A percentile compares a stretch with the other conserved stretches of the same genome.
Conservation (phyloP, 805 yeast genomes). For the Wickerhamiella cacticola region DNA sequence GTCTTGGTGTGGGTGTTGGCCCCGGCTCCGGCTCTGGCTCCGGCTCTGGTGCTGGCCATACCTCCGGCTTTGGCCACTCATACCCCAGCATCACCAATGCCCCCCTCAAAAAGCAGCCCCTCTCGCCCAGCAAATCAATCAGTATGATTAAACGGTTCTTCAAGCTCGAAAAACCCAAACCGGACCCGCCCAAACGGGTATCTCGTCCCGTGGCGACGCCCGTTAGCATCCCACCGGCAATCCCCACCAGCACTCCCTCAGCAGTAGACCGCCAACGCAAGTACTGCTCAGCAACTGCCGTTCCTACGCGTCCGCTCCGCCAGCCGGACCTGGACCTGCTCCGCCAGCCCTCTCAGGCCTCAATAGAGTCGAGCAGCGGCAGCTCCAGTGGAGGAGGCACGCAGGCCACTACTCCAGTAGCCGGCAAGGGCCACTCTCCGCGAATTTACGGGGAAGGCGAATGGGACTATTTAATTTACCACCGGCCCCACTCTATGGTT, state of each 20-base stretch:
- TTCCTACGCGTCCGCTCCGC: slow-evolving; percentile 4
- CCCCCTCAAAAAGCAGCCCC: not conserved
- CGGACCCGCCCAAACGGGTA: not conserved
- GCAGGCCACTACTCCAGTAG: slow-evolving; percentile 3
- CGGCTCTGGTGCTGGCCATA: too few species aligned
- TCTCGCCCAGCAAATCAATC: not conserved
- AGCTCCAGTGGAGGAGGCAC: not conserved
- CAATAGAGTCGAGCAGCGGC: slow-evolving; percentile 5
- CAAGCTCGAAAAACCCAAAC: not conserved
- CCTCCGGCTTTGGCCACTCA: too few species aligned
- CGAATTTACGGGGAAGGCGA: slow-evolving; percentile 2
- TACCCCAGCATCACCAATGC: not conserved
- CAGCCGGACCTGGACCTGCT: slow-evolving; percentile 6
- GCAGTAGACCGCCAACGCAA: slow-evolving; percentile 5
- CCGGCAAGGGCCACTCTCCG: slow-evolving; percentile 5
- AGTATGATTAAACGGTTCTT: not conserved
- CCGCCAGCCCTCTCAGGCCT: slow-evolving; percentile 3
- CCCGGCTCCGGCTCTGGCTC: too few species aligned
- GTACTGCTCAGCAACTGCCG: slow-evolving; percentile 3
- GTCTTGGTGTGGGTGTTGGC: too few species aligned
- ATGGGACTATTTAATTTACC: slow-evolving; percentile 4
- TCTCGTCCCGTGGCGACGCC: not conserved
- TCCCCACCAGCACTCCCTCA: not conserved
- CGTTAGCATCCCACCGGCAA: not conserved
- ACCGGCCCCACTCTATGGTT: not conserved